Conservation (phyloP, 192 early-diverging fungal genomes). For the Spizellomyces punctatus region DNA sequence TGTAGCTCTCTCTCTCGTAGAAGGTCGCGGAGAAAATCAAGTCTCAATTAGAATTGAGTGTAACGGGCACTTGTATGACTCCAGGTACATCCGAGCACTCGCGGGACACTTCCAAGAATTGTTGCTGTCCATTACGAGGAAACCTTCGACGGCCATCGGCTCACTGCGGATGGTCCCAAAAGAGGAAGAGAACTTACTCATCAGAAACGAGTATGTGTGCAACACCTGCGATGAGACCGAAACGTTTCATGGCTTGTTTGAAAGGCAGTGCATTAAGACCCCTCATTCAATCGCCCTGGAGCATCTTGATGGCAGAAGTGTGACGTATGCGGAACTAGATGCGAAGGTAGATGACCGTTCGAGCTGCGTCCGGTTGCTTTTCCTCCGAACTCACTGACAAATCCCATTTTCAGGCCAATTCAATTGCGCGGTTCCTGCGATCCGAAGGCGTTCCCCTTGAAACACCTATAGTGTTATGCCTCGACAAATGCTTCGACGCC, state of each 20-base stretch:
- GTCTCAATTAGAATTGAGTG: neutral
- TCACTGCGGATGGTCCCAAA: too few relatives aligned
- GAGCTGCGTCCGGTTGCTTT: too few relatives aligned
- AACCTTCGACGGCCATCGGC: too few relatives aligned
- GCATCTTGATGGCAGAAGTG: neutral
- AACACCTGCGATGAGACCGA: too few relatives aligned
- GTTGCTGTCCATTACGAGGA: too few relatives aligned
- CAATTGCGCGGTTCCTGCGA: slow-evolving; percentile 4
- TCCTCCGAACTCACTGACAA: too few relatives aligned
- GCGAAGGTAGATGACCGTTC: neutral
- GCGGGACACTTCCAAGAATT: too few relatives aligned
- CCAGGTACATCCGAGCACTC: too few relatives aligned
- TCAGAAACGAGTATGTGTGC: too few relatives aligned
- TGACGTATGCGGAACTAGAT: slow-evolving; percentile 14
- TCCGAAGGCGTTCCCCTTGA: neutral
- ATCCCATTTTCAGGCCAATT: neutral
- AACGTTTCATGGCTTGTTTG: neutral
- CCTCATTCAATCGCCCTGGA: slow-evolving; percentile 17
- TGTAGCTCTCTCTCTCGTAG: neutral
- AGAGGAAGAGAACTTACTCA: too few relatives aligned
- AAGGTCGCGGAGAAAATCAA: neutral
- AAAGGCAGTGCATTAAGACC: slow-evolving; percentile 8
- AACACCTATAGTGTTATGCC: neutral
- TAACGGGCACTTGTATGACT: too few relatives aligned
- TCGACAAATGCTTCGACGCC: neutral